Conservation (phyloP, 2,329 filamentous ascomycete genomes). For the Penicillium sclerotigenum region DNA sequence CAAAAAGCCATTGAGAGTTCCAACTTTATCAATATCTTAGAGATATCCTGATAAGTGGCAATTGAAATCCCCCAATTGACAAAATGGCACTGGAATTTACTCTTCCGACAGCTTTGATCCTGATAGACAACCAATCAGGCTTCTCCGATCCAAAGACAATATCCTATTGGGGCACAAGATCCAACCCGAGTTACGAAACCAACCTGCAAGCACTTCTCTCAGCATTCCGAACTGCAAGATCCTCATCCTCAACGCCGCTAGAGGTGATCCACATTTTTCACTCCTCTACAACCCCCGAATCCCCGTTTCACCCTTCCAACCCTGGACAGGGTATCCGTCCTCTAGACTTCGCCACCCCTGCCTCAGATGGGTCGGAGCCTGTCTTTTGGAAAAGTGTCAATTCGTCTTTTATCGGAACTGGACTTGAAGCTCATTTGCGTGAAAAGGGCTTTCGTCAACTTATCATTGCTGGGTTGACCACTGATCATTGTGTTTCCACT, state of each 20-base stretch:
- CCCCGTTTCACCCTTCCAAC: conserved; percentile 38
- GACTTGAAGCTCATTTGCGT: conserved; percentile 40
- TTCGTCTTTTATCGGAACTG: conserved; percentile 48
- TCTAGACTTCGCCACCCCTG: conserved; percentile 31
- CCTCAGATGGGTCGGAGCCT: conserved; percentile 35
- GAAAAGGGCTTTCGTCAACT: conserved; percentile 37
- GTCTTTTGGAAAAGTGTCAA: conserved; percentile 48
- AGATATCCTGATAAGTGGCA: neutral
- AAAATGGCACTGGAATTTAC: conserved; percentile 22
- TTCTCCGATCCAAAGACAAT: conserved; percentile 34
- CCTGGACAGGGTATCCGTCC: conserved; percentile 28
- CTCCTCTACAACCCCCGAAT: conserved; percentile 36
- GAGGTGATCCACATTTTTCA: conserved; percentile 49
- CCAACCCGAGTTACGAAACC: conserved; percentile 45
- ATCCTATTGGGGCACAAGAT: conserved; percentile 44
- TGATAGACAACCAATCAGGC: conserved; percentile 50
- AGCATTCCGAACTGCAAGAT: conserved; percentile 33
- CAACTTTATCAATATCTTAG: too few species aligned
- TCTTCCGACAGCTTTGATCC: conserved; percentile 43
- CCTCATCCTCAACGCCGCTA: conserved; percentile 10
- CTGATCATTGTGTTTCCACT: conserved; percentile 52
- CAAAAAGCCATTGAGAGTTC: neutral
- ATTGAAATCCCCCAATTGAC: neutral
- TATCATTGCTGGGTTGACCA: conserved; percentile 45
- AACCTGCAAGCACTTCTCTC: conserved; percentile 43